Evolutionary conservation across 352 stramenopile genomes (phyloP).

Genomic region (Phytophthora citrophthora): DNA sequence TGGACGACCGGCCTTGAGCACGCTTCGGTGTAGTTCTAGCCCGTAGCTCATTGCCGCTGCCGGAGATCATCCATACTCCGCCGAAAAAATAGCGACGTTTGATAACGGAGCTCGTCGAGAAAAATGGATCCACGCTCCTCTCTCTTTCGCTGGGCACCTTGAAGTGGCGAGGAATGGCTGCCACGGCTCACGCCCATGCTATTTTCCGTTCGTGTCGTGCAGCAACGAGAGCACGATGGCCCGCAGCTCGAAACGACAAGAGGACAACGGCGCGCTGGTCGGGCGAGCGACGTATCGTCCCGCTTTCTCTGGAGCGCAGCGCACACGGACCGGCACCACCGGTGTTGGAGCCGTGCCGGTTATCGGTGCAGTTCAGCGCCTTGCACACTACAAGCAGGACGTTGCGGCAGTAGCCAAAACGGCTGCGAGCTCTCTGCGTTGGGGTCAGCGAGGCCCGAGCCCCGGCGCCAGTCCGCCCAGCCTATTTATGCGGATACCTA

Average conservation of each 20-base stretch:
- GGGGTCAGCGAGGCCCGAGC: slow-evolving; percentile 27
- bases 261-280: slow-evolving; percentile 15
- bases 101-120: slow-evolving; percentile 6
- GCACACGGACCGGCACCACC: neutral
- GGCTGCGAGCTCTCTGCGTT: slow-evolving; percentile 20
- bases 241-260: slow-evolving; percentile 10
- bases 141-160: slow-evolving; percentile 14
- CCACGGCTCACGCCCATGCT: slow-evolving; percentile 4
- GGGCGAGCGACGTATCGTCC: slow-evolving; percentile 14
- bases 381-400: neutral
- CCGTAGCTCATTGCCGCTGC: neutral
- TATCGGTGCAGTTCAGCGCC: slow-evolving; percentile 10
- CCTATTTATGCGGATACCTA: slow-evolving; percentile 6
- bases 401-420: slow-evolving; percentile 15
- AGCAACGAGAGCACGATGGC: slow-evolving; percentile 19
- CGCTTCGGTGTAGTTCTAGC: neutral
- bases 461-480: slow-evolving; percentile 10
- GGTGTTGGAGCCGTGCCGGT: slow-evolving; percentile 5
- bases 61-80: neutral
- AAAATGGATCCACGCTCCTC: neutral
- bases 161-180: slow-evolving; percentile 7
- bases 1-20: neutral
- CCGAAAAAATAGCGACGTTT: slow-evolving; percentile 1
- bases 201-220: slow-evolving; percentile 16
- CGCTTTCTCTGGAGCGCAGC: slow-evolving; percentile 17